Base-by-base conservation (phyloP, 163 green algal species). In the Chlamydomonas reinhardtii region DNA sequence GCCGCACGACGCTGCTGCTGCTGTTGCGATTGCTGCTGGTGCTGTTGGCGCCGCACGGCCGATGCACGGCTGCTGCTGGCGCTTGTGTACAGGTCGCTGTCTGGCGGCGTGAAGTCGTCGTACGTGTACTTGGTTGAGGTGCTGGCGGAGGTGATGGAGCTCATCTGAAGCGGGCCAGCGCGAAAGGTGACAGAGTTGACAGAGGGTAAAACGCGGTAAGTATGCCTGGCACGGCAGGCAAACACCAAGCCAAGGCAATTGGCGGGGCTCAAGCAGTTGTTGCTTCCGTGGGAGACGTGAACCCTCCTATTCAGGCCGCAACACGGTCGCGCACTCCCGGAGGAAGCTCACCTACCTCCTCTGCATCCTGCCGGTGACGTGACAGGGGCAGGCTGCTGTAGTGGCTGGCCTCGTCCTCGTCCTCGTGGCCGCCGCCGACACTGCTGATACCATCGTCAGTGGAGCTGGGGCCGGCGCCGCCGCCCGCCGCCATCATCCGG, bases 61-160 rank as follows among this genome's bases (percentile, higher is more conserved):
- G 48, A 56, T 24, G 16, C 19, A 0, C 52, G 22, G 74, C 54
- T 71, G 32, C 74, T 82, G 59, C 48, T 59, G 74, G 54, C 74
- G 52, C 74, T 82, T 56, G 74, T 82, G 31, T 82, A 82, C 20
- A 72, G 59, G 22, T 82, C 31, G 74, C 74, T 82, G 32, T 82
- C 75, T 20, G 75, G 75, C 75, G 75, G 59, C 35, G 75, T 82
- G 61, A 82, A 82, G 35, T 82, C 75, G 75, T 37, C 62, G 75
- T 82, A 82, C 15, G 61, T 64, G 75, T 82, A 82, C 29, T 82
- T 82, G 35, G 75, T 82, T 4, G 76, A 74, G 11, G 76, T 74
- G 25, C 35, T 52, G 20, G 76, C 24, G 25, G 37, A 25, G 27
- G 34, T 74, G 62, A n/a, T 22, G 43, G 62, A 70, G 62, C 2